These are phyloP conservation scores for Cyclocybe aegerita DNA, from an alignment of 768 basidiomycete species.

Conservation along the genomic window DNA sequence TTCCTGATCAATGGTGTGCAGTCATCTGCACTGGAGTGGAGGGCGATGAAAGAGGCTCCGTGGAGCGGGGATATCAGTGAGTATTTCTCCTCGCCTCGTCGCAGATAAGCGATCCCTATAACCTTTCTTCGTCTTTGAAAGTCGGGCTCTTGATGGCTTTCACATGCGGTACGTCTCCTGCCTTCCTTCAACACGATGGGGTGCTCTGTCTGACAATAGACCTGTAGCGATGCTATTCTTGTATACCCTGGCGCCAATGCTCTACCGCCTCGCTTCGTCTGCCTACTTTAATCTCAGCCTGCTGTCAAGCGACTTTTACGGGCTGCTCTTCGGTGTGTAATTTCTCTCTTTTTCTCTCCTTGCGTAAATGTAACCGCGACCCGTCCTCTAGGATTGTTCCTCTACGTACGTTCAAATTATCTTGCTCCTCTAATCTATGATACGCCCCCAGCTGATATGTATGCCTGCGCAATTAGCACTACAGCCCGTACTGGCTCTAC, in stretches of 20 bases:
- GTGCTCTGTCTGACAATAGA: slow-evolving; percentile 2
- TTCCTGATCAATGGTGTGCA: slow-evolving; percentile 78
- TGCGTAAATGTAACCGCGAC: background rate
- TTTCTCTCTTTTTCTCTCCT: slow-evolving; percentile 8
- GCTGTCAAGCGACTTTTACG: slow-evolving; percentile 88
- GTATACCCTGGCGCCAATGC: slow-evolving; percentile 82
- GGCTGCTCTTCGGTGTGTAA: slow-evolving; percentile 68
- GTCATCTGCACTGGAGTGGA: slow-evolving; percentile 72
- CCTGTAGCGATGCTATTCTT: slow-evolving; percentile 74
- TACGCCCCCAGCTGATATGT: no score
- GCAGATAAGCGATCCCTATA: slow-evolving; percentile 1
- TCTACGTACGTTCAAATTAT: slow-evolving; percentile 39
- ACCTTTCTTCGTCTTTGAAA: slow-evolving; percentile 11
- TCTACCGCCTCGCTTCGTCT: slow-evolving; percentile 85
- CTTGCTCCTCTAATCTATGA: background rate
- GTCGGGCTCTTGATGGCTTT: slow-evolving; percentile 46
- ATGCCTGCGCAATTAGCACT: no score
- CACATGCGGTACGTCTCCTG: slow-evolving; percentile 29
- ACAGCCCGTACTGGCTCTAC: slow-evolving; percentile 85
- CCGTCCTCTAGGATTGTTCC: slow-evolving; percentile 43
- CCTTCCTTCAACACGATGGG: background rate
- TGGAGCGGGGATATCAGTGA: slow-evolving; percentile 75
- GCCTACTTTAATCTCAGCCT: slow-evolving; percentile 84
- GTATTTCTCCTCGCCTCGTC: slow-evolving; percentile 19
- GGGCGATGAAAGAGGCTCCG: slow-evolving; percentile 57